phyloP scores from a whole-genome alignment of 2,329 filamentous ascomycete species.

The Tolypocladium ovalisporum region DNA sequence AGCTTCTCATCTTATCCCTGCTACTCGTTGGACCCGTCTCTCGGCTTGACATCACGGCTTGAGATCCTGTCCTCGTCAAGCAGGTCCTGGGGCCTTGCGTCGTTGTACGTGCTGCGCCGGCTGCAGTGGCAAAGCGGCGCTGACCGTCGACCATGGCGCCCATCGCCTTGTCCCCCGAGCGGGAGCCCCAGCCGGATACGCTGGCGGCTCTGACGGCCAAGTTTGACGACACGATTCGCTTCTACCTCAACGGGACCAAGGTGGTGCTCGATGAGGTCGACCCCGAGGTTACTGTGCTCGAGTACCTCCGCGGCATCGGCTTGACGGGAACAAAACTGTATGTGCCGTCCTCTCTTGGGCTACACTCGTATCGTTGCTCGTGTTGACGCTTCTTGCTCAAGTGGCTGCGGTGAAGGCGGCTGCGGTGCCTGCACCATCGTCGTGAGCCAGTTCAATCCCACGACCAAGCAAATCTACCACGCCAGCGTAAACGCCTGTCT shows the following conservation, averaged over 20 bases:
- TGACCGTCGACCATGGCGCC: slow-evolving; percentile 38
- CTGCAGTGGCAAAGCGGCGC: not conserved
- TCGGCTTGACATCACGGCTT: not conserved
- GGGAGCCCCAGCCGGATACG: slow-evolving; percentile 21
- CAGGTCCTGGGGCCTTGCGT: not conserved
- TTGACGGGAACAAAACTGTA: slow-evolving; percentile 88
- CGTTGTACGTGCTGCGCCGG: not conserved
- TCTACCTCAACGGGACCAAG: slow-evolving; percentile 90
- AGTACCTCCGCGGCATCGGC: slow-evolving; percentile 87
- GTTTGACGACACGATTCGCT: slow-evolving; percentile 81
- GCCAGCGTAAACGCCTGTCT: slow-evolving; percentile 94
- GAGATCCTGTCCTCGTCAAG: not conserved
- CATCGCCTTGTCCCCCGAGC: slow-evolving; percentile 39
- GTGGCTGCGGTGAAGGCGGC: slow-evolving; percentile 87
- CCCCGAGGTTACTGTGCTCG: slow-evolving; percentile 82
- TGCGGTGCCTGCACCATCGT: slow-evolving; percentile 96
- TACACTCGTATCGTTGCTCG: not conserved
- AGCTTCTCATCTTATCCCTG: not conserved
- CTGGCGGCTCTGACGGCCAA: slow-evolving; percentile 49
- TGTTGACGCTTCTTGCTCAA: slow-evolving; percentile 13
- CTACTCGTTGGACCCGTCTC: not conserved
- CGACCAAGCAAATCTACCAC: slow-evolving; percentile 87
- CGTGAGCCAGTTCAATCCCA: slow-evolving; percentile 85
- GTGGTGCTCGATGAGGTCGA: slow-evolving; percentile 79
- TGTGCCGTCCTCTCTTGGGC: slow-evolving; percentile 9